phyloP scores from a whole-genome alignment of 164 flowering plant genomes.

The Liquidambar formosana region DNA sequence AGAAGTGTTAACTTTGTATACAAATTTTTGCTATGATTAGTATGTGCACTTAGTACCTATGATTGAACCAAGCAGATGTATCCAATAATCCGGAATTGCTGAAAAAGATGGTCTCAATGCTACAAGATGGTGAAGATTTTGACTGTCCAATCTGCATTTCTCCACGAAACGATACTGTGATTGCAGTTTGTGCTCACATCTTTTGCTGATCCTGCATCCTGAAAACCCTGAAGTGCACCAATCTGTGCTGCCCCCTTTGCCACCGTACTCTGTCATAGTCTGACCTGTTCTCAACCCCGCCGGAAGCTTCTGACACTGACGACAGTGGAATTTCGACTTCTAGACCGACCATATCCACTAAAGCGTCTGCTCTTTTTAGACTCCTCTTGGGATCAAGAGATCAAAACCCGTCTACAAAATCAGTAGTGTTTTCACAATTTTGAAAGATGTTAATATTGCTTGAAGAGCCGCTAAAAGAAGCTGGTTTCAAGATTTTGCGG shows the following conservation, averaged over 20 bases:
- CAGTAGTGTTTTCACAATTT: conserved; percentile 87
- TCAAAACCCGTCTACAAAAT: conserved; percentile 51
- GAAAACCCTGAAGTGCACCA: conserved; percentile 52
- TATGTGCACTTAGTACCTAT: not conserved
- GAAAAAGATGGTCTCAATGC: conserved; percentile 55
- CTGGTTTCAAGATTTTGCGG: conserved; percentile 68
- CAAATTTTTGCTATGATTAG: too few species aligned
- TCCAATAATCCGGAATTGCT: conserved; percentile 78
- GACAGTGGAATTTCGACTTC: conserved; percentile 12
- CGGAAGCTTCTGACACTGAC: conserved; percentile 33
- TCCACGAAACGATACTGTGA: conserved; percentile 58
- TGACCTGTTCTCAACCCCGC: conserved; percentile 76
- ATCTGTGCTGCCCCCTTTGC: conserved; percentile 77
- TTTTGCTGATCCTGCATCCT: conserved; percentile 79
- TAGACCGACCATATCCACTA: conserved; percentile 43
- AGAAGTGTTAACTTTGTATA: too few species aligned
- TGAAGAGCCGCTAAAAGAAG: conserved; percentile 67
- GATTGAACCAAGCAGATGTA: conserved; percentile 56
- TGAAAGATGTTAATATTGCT: conserved; percentile 74
- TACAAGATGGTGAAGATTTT: conserved; percentile 87
- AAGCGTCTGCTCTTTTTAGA: conserved; percentile 63
- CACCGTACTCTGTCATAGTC: conserved; percentile 59
- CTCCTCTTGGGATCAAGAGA: conserved; percentile 50
- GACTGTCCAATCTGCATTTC: conserved; percentile 92
- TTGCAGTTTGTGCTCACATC: conserved; percentile 84